Evolutionary conservation across 1,284 basidiomycete species (phyloP).

Genomic region (Cryptococcus maquisensis): DNA sequence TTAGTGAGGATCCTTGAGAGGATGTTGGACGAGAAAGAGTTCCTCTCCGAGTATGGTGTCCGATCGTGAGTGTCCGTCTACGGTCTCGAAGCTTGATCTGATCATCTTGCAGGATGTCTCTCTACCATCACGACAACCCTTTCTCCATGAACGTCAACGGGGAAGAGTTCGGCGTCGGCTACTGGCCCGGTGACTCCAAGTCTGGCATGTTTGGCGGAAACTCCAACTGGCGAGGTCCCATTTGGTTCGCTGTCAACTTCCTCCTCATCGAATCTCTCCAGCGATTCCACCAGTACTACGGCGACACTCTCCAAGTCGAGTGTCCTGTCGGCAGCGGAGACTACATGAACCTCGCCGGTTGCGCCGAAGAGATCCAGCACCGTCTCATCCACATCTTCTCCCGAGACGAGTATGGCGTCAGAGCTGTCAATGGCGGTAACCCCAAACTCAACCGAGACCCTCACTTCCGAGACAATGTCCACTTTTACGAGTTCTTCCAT

Average conservation of each 20-base stretch:
- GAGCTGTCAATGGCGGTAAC: slow-evolving; percentile 88
- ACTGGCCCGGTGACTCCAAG: slow-evolving; percentile 96
- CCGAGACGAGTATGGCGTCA: slow-evolving; percentile 74
- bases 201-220: slow-evolving; percentile 99
- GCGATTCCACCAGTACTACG: slow-evolving; percentile 95
- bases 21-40: slow-evolving; percentile 96
- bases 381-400: slow-evolving; percentile 94
- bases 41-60: slow-evolving; percentile 90
- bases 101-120: slow-evolving; percentile 61
- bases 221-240: slow-evolving; percentile 87
- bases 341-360: slow-evolving; percentile 86
- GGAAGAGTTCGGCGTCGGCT: slow-evolving; percentile 83
- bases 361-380: slow-evolving; percentile 96
- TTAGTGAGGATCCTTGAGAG: slow-evolving; percentile 83
- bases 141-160: slow-evolving; percentile 94
- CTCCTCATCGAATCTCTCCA: slow-evolving; percentile 79
- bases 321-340: slow-evolving; percentile 94
- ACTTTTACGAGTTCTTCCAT: slow-evolving; percentile 98
- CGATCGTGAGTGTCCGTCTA: slow-evolving; percentile 68
- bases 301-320: slow-evolving; percentile 80
- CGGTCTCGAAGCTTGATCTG: not conserved
- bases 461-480: slow-evolving; percentile 93
- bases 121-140: slow-evolving; percentile 83
- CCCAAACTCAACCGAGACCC: slow-evolving; percentile 83
- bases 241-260: slow-evolving; percentile 91